Evolutionary conservation across 1,139 yeast genomes (phyloP).

Genomic region (Blastobotrys illinoisensis): DNA sequence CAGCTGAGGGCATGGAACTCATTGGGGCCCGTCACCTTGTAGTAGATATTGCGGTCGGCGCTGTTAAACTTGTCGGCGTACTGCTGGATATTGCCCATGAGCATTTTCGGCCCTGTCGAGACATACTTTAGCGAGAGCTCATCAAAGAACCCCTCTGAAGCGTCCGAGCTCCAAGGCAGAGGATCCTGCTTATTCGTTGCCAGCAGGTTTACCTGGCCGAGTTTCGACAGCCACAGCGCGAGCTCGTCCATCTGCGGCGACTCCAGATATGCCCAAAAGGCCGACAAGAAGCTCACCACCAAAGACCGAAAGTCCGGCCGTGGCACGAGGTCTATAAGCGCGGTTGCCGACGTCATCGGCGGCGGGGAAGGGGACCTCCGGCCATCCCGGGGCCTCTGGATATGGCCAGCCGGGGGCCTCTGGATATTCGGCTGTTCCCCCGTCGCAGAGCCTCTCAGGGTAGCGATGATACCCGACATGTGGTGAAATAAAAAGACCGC

Average conservation of each 20-base stretch:
- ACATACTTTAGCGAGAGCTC: not conserved
- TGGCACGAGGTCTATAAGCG: not conserved
- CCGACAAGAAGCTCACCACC: not conserved
- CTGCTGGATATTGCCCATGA: constrained; percentile 2
- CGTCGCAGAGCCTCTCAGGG: not conserved
- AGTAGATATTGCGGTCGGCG: not conserved
- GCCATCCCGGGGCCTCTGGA: not conserved
- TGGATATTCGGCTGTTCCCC: too few relatives aligned
- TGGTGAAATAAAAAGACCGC: not conserved
- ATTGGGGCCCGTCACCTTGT: not conserved
- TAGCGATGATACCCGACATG: not conserved
- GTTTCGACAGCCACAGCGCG: constrained; percentile 1
- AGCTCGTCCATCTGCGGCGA: not conserved
- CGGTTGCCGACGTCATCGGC: not conserved
- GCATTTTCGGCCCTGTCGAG: not conserved
- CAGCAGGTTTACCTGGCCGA: not conserved
- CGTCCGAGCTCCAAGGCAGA: not conserved
- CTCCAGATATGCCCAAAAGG: not conserved
- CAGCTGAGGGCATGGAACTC: constrained; percentile 1
- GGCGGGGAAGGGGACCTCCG: not conserved
- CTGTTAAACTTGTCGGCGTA: not conserved
- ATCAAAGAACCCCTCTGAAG: not conserved
- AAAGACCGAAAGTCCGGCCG: not conserved
- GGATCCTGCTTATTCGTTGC: not conserved
- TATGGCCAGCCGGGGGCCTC: too few relatives aligned